A percentile compares a stretch with the other conserved stretches of the same genome.
Conservation (phyloP, 140 eudicot species). For the Oenanthe javanica region DNA sequence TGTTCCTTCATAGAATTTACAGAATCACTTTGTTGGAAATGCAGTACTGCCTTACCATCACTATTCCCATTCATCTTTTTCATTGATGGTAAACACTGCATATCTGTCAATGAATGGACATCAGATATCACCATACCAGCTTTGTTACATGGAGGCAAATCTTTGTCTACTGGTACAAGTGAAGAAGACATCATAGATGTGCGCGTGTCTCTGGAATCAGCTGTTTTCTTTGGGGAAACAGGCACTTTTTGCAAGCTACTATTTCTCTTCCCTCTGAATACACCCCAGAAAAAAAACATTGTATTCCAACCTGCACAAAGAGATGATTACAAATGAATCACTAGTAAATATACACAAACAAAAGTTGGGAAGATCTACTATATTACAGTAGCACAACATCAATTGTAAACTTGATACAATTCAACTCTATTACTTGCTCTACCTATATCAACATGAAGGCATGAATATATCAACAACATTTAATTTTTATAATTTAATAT, state of each 20-base stretch:
- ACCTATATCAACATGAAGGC: not conserved
- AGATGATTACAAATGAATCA: not conserved
- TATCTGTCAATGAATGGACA: conserved; percentile 17
- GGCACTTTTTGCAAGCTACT: conserved; percentile 30
- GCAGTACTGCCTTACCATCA: conserved; percentile 12
- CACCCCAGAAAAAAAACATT: conserved; percentile 85
- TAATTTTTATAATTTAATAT: not conserved
- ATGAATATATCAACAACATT: not conserved
- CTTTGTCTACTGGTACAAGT: conserved; percentile 26
- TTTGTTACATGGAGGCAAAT: conserved; percentile 9
- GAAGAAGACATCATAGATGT: conserved; percentile 30
- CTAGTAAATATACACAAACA: not conserved
- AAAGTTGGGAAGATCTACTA: not conserved
- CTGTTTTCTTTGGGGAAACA: conserved; percentile 25
- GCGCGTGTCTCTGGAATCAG: conserved; percentile 20
- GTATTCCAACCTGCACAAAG: conserved; percentile 74
- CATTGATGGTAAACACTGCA: conserved; percentile 12
- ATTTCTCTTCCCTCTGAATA: conserved; percentile 67
- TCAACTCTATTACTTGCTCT: not conserved
- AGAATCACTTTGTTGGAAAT: not conserved
- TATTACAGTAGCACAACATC: not conserved
- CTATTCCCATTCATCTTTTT: conserved; percentile 19
- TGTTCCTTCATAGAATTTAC: conserved; percentile 8
- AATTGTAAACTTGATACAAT: not conserved
- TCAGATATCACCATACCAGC: conserved; percentile 10